Conservation (phyloP, 768 basidiomycete species). For the Dictyophora rubrovolvata region DNA sequence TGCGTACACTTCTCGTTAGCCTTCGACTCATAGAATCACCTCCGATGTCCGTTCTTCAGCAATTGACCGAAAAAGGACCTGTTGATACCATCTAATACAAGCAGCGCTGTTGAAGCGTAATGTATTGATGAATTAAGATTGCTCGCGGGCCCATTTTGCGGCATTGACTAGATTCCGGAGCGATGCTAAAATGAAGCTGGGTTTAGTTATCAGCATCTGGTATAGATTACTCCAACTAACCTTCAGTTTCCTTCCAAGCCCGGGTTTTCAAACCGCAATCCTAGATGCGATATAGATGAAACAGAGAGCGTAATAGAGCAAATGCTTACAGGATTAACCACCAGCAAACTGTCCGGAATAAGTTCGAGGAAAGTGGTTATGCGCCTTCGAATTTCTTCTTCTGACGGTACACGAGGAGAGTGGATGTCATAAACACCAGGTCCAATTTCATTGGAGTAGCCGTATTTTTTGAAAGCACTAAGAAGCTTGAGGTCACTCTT, state of each 20-base stretch:
- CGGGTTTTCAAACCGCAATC: slow-evolving; percentile 99
- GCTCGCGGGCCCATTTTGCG: slow-evolving; percentile 87
- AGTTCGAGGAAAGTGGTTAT: slow-evolving; percentile 74
- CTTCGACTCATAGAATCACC: slow-evolving; percentile 1
- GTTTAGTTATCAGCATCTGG: slow-evolving; percentile 3
- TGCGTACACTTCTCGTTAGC: slow-evolving; percentile 10
- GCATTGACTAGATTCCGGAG: slow-evolving; percentile 80
- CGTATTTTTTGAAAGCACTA: slow-evolving; percentile 87
- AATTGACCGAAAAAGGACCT: not conserved
- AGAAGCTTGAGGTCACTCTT: slow-evolving; percentile 98
- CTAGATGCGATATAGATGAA: slow-evolving; percentile 20
- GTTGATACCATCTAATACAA: not conserved
- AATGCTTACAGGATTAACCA: slow-evolving; percentile 71
- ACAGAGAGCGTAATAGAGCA: slow-evolving; percentile 1
- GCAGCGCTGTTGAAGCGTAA: slow-evolving; percentile 89
- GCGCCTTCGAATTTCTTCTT: slow-evolving; percentile 91
- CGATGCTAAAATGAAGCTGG: slow-evolving; percentile 37
- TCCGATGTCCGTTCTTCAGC: slow-evolving; percentile 2
- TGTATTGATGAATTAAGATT: slow-evolving; percentile 46
- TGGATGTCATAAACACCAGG: slow-evolving; percentile 99
- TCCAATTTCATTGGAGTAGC: slow-evolving; percentile 95
- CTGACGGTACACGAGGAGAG: slow-evolving; percentile 92
- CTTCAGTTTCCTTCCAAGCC: slow-evolving; percentile 96
- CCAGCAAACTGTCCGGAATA: slow-evolving; percentile 71
- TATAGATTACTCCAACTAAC: slow-evolving; percentile 21